phyloP scores from a whole-genome alignment of 75 land plant genomes.

The Selaginella moellendorffii region DNA sequence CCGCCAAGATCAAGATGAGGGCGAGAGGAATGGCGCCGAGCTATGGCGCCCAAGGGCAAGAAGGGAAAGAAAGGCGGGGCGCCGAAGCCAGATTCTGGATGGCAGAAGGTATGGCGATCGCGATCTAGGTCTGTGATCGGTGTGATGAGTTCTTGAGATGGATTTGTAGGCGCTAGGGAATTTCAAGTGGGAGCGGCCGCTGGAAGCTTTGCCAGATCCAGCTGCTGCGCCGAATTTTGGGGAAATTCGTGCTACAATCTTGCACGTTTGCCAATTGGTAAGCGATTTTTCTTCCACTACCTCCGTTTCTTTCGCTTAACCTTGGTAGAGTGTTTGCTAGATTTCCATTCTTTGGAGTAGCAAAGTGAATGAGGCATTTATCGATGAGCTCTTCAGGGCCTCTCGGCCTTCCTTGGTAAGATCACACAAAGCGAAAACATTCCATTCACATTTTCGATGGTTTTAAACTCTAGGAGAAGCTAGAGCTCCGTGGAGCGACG shows the following conservation, averaged over 20 bases:
- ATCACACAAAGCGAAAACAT: neutral
- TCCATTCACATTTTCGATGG: neutral
- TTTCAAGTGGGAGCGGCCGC: slow-evolving; percentile 1
- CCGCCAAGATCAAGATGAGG: neutral
- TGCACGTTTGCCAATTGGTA: neutral
- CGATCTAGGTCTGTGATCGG: neutral
- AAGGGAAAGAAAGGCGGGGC: neutral
- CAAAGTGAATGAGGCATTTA: neutral
- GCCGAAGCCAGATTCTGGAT: slow-evolving; percentile 9
- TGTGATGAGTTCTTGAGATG: neutral
- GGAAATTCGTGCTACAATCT: neutral
- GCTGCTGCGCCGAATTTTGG: neutral
- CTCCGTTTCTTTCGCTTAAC: too few species aligned
- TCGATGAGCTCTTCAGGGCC: neutral
- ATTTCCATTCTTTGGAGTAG: neutral
- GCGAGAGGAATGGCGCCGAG: neutral
- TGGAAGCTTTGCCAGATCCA: slow-evolving; percentile 9
- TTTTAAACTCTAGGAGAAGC: neutral
- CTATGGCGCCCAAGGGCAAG: slow-evolving; percentile 3
- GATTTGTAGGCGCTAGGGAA: neutral
- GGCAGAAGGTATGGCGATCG: neutral
- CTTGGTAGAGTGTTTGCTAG: neutral
- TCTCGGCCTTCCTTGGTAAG: slow-evolving; percentile 1
- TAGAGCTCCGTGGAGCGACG: slow-evolving; percentile 9
- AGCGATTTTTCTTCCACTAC: too few species aligned